phyloP scores from a whole-genome alignment of 2,329 filamentous ascomycete species.

The Fulvia fulva region DNA sequence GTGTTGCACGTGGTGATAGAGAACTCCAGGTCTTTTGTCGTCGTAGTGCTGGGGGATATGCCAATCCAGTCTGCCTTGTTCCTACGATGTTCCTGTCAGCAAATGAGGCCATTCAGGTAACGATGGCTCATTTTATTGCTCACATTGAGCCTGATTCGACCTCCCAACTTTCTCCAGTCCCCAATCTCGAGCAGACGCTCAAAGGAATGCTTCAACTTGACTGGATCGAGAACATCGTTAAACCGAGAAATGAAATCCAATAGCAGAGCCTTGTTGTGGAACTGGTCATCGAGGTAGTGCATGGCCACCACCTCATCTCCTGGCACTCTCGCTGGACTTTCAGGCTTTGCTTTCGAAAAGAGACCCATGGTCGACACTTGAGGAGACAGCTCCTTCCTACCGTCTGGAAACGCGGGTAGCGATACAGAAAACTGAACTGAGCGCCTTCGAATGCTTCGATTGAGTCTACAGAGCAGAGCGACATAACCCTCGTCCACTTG shows the following conservation, averaged over 20 bases:
- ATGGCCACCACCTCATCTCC: constrained; percentile 9
- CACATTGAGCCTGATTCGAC: constrained; percentile 12
- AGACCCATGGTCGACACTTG: not conserved
- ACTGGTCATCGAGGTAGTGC: constrained; percentile 9
- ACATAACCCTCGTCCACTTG: too few species aligned
- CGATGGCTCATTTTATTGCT: constrained; percentile 6
- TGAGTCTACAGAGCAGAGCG: too few species aligned
- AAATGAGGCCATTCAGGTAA: not conserved
- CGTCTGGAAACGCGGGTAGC: too few species aligned
- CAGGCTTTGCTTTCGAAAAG: not conserved
- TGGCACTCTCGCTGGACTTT: not conserved
- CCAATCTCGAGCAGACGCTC: constrained; percentile 43
- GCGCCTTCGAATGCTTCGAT: too few species aligned
- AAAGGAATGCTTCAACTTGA: constrained; percentile 10
- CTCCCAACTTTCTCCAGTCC: constrained; percentile 71
- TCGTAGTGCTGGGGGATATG: constrained; percentile 14
- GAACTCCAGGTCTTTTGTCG: constrained; percentile 13
- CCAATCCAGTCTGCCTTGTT: constrained; percentile 9
- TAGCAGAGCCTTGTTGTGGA: constrained; percentile 6
- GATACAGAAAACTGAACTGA: too few species aligned
- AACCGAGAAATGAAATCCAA: constrained; percentile 17
- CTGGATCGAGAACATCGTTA: constrained; percentile 17
- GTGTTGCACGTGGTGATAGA: constrained; percentile 8
- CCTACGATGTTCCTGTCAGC: not conserved
- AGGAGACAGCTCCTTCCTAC: not conserved